Evolutionary conservation across 2,329 filamentous ascomycete genomes (phyloP), one percentile per base, ranked within the genome.

Genomic region (Monilinia fructigena): DNA sequence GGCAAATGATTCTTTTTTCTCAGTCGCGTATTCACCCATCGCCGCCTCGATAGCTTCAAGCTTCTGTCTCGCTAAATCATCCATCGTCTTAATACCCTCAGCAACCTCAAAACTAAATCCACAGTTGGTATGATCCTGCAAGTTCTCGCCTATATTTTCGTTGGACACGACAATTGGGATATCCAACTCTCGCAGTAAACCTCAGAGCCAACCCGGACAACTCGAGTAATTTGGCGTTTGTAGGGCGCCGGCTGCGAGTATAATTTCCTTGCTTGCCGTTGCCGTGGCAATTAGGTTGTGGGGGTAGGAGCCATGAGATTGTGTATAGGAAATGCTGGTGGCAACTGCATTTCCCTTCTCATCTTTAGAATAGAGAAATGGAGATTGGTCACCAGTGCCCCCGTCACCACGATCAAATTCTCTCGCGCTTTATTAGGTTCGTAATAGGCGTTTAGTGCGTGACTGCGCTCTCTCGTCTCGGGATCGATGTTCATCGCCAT

Each of bases 171-270:
- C 14, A 2, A 69, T 55, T 7, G 63, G n/a, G 16, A 76, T 73
- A 4, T 68, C 68, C 18, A 67, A 63, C 3, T 31, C 50, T 16
- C 70, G 56, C 4, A 75, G 69, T 4, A 70, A 42, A 6, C 62
- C 8, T 59, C 55, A 26, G 60, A 61, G 11, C 74, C 76, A 59
- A 77, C 70, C 76, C 75, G 20, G 76, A 77, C 11, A 76, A 67
- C 66, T 77, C 74, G 10, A 78, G 70, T 4, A 78, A 50, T 62
- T 77, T 70, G 14, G 77, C 16, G 68, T 72, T 26, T 69, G 63
- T 31, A 76, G 65, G 2, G 69, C 68, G 2, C 76, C 75, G 20
- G 73, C 71, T 16, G 69, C 63, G 7, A 77, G 52, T 40, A 77
- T 69, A 10, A 76, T 69, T 59, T 77, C 74, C 66, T 42, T 72